phyloP scores from a whole-genome alignment of 179 eudicot genomes.

The Amaranthus tricolor region DNA sequence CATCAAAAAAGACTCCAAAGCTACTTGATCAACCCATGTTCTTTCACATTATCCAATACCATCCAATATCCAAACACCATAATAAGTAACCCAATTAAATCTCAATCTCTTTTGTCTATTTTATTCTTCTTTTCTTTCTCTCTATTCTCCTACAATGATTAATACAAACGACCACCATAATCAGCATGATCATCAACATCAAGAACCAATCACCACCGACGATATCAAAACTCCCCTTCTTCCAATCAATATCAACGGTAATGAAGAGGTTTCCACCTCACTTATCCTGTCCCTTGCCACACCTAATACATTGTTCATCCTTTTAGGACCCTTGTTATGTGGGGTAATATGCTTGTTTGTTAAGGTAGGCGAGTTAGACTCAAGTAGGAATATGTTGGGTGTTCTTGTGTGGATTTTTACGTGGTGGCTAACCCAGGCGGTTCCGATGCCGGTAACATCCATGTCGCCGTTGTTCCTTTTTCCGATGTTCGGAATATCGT shows the following conservation, averaged over 20 bases:
- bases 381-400: slow-evolving; percentile 65
- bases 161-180: not conserved
- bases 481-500: slow-evolving; percentile 67
- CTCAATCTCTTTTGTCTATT: not conserved
- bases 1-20: slow-evolving; percentile 8
- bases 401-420: slow-evolving; percentile 72
- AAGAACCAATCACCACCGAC: slow-evolving; percentile 5
- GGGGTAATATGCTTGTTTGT: slow-evolving; percentile 44
- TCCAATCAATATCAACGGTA: slow-evolving; percentile 28
- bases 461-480: slow-evolving; percentile 88
- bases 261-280: slow-evolving; percentile 23
- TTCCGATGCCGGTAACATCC: slow-evolving; percentile 95
- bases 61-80: slow-evolving; percentile 10
- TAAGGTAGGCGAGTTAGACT: slow-evolving; percentile 29
- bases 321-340: slow-evolving; percentile 70
- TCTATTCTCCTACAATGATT: slow-evolving; percentile 12
- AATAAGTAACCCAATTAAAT: not conserved
- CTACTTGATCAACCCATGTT: slow-evolving; percentile 8
- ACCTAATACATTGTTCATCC: slow-evolving; percentile 47
- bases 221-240: slow-evolving; percentile 60
- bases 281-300: slow-evolving; percentile 47
- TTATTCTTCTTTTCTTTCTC: not conserved
- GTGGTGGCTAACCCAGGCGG: slow-evolving; percentile 95
- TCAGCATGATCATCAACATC: not conserved
- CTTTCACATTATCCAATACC: slow-evolving; percentile 16